Evolutionary conservation across 805 yeast species (phyloP), one percentile per base, ranked within the genome.

Genomic region (Ogataea sp.): DNA sequence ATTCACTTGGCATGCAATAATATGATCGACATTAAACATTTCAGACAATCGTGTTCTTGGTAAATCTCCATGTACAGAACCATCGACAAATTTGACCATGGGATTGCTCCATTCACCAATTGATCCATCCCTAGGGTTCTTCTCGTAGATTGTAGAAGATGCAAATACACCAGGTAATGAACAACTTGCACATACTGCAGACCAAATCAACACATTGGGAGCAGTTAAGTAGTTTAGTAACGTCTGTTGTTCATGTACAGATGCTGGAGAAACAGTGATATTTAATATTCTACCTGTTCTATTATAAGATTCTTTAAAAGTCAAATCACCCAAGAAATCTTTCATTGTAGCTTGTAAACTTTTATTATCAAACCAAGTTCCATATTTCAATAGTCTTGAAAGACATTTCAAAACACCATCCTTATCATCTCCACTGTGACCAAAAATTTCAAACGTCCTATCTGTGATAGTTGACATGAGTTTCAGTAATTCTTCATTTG

Each of bases 11-110:
- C 95, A 90, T 0, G 97, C 98, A 49, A 93, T 88, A 45, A 93
- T 89, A 58, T 93, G 96, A 56, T 93, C 95, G 24, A 93, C 96
- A 53, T 93, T 90, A 59, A 93, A 93, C 96, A 93, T 88, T 56
- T 93, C 98, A 17, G 94, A 82, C 18, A 93, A 67, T 48, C 97
- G 72, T 2, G 94, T 72, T 21, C 88, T 81, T 3, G 99, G 99
- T 38, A 93, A 64, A 58, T 93, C 99, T 46, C 86, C 85, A 53
- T 90, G 94, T 7, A 93, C 96, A 0, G 96, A 87, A 0, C 99
- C 99, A 59, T 93, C 99, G 24, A 93, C 89, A 60, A 83, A 93
- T 50, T 83, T 82, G 28, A 82, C 75, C 16, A 80, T 71, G 20
- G 74, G 73, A 43, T 84, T 81, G 39, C 78, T 75, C 97, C 97